Evolutionary conservation across 148 eudicot species (phyloP), one percentile per base, ranked within the genome.

Genomic region (Bassia scoparia): DNA sequence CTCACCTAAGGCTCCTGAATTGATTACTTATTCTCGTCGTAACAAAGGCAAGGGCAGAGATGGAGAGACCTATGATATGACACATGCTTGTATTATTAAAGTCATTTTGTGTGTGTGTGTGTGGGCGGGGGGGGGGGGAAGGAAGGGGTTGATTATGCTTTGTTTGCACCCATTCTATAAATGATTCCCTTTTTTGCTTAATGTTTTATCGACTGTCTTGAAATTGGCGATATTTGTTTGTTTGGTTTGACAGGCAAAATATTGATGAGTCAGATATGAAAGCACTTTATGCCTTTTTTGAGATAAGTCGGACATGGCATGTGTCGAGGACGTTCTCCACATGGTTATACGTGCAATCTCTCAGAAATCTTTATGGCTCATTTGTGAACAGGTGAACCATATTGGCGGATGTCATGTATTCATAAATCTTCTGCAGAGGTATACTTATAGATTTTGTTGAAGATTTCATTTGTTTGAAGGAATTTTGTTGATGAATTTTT

Each of bases 401-500:
- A 71, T 92, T 71, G 96, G 99, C 65, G 99, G 99, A 73, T 96
- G 97, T 74, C 97, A 90, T 83, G 86, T 96, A 78, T 96, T 96
- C 86, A 76, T 92, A 65, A 92, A 96, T 85, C 96, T 96, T 78
- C 88, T 96, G 75, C 88, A 83, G 59, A 86, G 99, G 99, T 92
- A 85, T 71, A 68, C 53, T 72, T 7, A 14, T 17, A 35, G 31
- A 48, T 34, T 55, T n/a, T 26, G 53, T 61, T 67, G 18, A 33
- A 41, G 50, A 24, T 66, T 31, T 37, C 69, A 66, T 65, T 33
- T 41, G 20, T 43, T 24, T 34, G 33, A 13, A 75, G 61, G 23
- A 44, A 29, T 64, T 72, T 30, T 15, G 38, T 14, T 50, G 71
- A 72, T 60, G 44, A 62, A 58, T 67, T 61, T 74, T 74, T n/a